Evolutionary conservation across 257 asterid genomes (phyloP), one percentile per base, ranked within the genome.

Genomic region (Fraxinus americana): DNA sequence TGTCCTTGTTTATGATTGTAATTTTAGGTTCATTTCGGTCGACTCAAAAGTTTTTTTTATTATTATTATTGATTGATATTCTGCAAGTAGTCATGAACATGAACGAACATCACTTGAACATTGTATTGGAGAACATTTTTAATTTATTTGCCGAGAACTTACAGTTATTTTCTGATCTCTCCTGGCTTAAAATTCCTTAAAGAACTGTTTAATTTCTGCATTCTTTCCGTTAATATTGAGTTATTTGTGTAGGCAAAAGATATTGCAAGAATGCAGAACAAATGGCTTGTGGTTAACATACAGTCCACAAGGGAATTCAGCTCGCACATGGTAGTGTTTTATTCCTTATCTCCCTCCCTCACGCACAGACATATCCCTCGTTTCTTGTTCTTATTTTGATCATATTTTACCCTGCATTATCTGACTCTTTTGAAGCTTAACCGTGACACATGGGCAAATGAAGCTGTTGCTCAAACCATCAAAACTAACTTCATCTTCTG

Each of bases 361-460:
- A 14, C 67, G 9, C 43, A 59, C 25, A 59, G 16, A 30, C 35
- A 23, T 6, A 38, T 79, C 17, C n/a, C 29, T 45, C 16, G 79
- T 35, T 39, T 61, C 75, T 77, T 75, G 25, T 57, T 41, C 84
- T 79, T 43, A 27, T 79, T 21, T 72, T 77, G 43, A 54, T 54
- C 52, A 43, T 43, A 43, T 11, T 11, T 43, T 11, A 12, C 52
- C 52, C 70, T 67, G 59, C 80, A 30, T 74, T 81, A 73, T 25
- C 82, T 75, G 77, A 14, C 82, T 82, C 52, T 69, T 83, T 70
- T 89, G 89, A 82, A 95, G 99, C 97, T 96, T 66, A 96, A 96
- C 83, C 97, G 99, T 21, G 98, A 96, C 85, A 93, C 97, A 41
- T 96, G 99, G 99, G 99, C 89, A 77, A 91, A 93, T 84, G 99